These are phyloP conservation scores for Orbilia blumenaviensis DNA, from an alignment of 2,329 filamentous ascomycete genomes.

Conservation along the genomic window DNA sequence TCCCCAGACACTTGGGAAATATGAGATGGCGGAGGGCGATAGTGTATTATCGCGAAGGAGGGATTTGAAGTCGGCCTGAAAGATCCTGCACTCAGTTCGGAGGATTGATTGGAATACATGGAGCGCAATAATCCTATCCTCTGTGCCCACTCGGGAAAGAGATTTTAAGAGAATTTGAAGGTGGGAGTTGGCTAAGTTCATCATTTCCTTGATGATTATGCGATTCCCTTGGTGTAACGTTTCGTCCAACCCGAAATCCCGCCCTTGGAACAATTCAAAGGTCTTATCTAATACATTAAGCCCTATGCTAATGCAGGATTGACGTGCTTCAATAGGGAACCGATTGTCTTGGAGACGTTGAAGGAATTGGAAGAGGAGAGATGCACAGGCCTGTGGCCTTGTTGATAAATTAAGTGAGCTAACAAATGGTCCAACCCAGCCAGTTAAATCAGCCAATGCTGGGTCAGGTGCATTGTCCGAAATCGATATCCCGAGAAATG, in stretches of 20 bases:
- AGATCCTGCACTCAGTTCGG: slow-evolving; percentile 55
- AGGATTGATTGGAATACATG: slow-evolving; percentile 55
- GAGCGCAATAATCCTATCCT: slow-evolving; percentile 49
- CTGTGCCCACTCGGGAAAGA: slow-evolving; percentile 35
- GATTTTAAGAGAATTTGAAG: slow-evolving; percentile 58
- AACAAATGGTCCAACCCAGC: slow-evolving; percentile 57
- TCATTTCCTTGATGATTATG: slow-evolving; percentile 64
- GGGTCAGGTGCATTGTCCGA: slow-evolving; percentile 52
- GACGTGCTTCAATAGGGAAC: slow-evolving; percentile 62
- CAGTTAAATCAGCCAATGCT: slow-evolving; percentile 55
- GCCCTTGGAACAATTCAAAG: slow-evolving; percentile 58
- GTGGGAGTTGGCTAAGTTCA: slow-evolving; percentile 64
- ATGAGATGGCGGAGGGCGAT: slow-evolving; percentile 39
- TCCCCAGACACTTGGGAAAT: slow-evolving; percentile 55
- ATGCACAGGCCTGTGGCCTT: slow-evolving; percentile 50
- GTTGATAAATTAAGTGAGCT: slow-evolving; percentile 55
- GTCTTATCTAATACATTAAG: slow-evolving; percentile 64
- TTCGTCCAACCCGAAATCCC: slow-evolving; percentile 64
- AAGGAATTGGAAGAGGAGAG: slow-evolving; percentile 55
- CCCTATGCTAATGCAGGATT: slow-evolving; percentile 64
- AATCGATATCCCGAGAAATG: slow-evolving; percentile 51
- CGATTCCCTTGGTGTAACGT: slow-evolving; percentile 63
- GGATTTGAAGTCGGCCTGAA: slow-evolving; percentile 55
- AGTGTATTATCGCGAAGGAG: slow-evolving; percentile 46
- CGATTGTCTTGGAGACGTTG: slow-evolving; percentile 61